Base-by-base conservation (phyloP, 164 flowering plant genomes). In the Echeveria elegans region DNA sequence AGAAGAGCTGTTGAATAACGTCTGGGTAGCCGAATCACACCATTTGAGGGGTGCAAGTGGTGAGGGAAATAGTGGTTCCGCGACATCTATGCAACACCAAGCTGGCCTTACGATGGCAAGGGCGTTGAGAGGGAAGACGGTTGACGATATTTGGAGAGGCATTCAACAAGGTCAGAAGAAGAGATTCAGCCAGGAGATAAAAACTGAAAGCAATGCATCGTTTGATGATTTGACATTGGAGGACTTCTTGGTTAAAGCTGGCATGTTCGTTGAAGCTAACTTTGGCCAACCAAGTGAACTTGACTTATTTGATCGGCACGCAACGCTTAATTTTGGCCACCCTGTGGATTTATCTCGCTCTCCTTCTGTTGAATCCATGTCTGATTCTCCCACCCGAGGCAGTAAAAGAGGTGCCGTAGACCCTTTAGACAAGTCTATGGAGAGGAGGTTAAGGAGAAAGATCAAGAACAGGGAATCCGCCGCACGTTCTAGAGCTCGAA, bases 381-480 rank as follows among this genome's bases (percentile, higher is more conserved):
- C 81, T 6, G 85, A 80, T 61, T 69, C 77, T 38, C 68, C 76
- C 15, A 69, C 69, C 7, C 45, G 79, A 11, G 75, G 83, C 24
- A 66, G 77, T 38, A 79, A 78, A 72, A 76, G 83, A 75, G 74
- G 63, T 66, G 70, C 71, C 11, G 64, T 77, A 12, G 79, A 74
- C 47, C 48, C 72, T 11, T 29, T 73, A 34, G 90, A 84, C 69
- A 84, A 71, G 72, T 77, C 74, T 37, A 73, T 81, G 15, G 86
- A 84, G 47, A 81, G 90, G 80, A 82, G 85, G 82, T 75, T 78
- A 48, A 86, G 72, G 75, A 77, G 90, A 65, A 86, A 77, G 81
- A 86, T 86, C 62, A 86, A 83, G 78, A 86, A 86, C 68, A 72
- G 90, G 77, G 90, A 86, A 75, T 86, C 90, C 37, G 90, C 90